These are phyloP conservation scores for Aspergillus arachidicola DNA, from an alignment of 2,329 filamentous ascomycete species.

Conservation along the genomic window DNA sequence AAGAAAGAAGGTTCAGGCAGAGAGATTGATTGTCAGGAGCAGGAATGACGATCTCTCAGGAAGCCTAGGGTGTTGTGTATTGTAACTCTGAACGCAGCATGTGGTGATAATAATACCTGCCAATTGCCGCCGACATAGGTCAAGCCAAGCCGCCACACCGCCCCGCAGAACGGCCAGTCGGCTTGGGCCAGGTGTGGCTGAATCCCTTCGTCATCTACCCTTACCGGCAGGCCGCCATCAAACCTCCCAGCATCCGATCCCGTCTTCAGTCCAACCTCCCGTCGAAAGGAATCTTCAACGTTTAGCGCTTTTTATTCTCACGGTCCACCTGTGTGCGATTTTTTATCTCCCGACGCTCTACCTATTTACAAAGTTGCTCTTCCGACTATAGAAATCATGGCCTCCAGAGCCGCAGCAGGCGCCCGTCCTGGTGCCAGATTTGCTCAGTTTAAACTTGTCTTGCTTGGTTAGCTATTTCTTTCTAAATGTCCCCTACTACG, in stretches of 20 bases:
- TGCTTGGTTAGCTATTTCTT: conserved; percentile 71
- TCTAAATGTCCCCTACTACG: conserved; percentile 7
- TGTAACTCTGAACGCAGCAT: conserved; percentile 15
- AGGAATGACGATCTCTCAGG: conserved; percentile 9
- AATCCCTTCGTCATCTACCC: conserved; percentile 37
- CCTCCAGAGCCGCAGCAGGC: conserved; percentile 77
- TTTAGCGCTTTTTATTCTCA: conserved; percentile 1
- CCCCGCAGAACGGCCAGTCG: conserved; percentile 19
- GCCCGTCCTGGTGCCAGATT: conserved; percentile 74
- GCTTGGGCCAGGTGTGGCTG: conserved; percentile 32
- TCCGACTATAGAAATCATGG: conserved; percentile 62
- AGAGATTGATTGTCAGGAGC: conserved; percentile 2
- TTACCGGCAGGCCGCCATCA: conserved; percentile 4
- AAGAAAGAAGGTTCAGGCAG: conserved; percentile 12
- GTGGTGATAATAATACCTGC: conserved; percentile 10
- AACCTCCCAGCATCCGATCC: conserved; percentile 6
- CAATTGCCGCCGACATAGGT: neutral
- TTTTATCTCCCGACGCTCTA: neutral
- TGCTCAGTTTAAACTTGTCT: conserved; percentile 97
- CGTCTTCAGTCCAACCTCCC: conserved; percentile 5
- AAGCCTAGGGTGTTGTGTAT: conserved; percentile 9
- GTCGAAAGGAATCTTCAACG: neutral
- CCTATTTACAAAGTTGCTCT: conserved; percentile 3
- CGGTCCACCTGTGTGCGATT: neutral
- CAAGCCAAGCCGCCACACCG: conserved; percentile 16